A percentile compares a stretch with the other conserved stretches of the same genome.
Evolutionary conservation across 2,329 filamentous ascomycete species (phyloP).

Genomic region (Uncinocarpus reesii): DNA sequence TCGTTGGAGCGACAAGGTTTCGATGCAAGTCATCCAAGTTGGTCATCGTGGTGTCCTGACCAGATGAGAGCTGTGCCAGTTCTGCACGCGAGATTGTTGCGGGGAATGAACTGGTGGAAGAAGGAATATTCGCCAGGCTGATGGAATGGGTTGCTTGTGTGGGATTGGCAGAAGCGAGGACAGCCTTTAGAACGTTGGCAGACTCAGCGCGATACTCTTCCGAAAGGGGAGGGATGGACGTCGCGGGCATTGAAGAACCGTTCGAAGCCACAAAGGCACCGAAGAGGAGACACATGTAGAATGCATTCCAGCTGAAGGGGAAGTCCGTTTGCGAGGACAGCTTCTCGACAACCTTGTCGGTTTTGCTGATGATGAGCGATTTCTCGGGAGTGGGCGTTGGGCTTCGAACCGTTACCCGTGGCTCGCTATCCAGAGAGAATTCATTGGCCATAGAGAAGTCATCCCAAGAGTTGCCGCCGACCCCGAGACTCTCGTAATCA

Average conservation of each 20-base stretch:
- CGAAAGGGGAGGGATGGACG: conserved; percentile 45
- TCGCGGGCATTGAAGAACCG: conserved; percentile 50
- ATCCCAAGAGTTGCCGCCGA: conserved; percentile 70
- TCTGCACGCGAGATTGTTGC: conserved; percentile 31
- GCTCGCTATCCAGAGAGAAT: conserved; percentile 34
- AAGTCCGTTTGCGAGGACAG: conserved; percentile 49
- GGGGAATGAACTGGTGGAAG: conserved; percentile 21
- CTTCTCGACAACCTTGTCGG: conserved; percentile 30
- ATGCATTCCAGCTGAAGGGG: conserved; percentile 56
- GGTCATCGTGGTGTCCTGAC: conserved; percentile 22
- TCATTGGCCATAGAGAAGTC: conserved; percentile 68
- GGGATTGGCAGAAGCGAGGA: conserved; percentile 34
- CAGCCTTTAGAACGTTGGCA: conserved; percentile 39
- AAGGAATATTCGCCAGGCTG: conserved; percentile 21
- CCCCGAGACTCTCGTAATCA: conserved; percentile 73
- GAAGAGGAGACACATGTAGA: conserved; percentile 89
- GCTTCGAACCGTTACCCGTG: conserved; percentile 24
- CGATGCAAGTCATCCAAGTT: conserved; percentile 56
- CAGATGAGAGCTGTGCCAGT: conserved; percentile 32
- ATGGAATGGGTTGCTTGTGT: conserved; percentile 45
- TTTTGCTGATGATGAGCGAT: conserved; percentile 34
- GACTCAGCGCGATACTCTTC: conserved; percentile 41
- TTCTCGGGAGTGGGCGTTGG: conserved; percentile 23
- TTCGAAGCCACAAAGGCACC: conserved; percentile 93
- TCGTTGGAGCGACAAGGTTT: conserved; percentile 61